These are phyloP conservation scores for Suillus decipiens DNA, from an alignment of 768 basidiomycete genomes.

Conservation along the genomic window DNA sequence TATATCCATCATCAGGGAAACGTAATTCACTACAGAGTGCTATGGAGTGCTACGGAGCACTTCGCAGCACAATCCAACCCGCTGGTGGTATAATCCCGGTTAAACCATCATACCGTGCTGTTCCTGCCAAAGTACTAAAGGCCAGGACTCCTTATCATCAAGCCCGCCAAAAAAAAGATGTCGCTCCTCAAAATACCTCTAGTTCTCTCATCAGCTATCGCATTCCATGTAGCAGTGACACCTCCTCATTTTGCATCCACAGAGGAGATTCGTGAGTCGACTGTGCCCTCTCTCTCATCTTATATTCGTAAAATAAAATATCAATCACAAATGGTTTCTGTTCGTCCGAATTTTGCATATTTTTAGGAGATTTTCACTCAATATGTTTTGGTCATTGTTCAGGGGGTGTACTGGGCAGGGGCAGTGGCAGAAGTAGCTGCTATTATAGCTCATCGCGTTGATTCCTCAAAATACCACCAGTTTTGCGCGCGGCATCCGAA, in stretches of 20 bases:
- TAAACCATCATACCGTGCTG: background rate
- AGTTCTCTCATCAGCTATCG: conserved; percentile 41
- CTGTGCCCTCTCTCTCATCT: background rate
- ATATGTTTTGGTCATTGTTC: too few species aligned
- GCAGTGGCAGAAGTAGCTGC: conserved; percentile 6
- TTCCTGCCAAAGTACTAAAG: too few species aligned
- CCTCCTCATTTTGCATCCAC: conserved; percentile 44
- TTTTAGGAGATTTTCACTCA: background rate
- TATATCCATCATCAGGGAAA: background rate
- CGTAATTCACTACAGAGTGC: too few species aligned
- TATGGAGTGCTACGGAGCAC: too few species aligned
- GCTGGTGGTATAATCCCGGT: background rate
- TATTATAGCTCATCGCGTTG: conserved; percentile 2
- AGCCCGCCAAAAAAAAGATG: conserved; percentile 16
- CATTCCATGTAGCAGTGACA: conserved; percentile 43
- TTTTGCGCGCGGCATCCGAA: background rate
- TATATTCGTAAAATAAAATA: background rate
- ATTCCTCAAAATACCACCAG: background rate
- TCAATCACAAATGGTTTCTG: background rate
- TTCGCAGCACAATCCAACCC: too few species aligned
- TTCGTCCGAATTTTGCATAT: background rate
- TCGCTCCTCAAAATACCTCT: conserved; percentile 43
- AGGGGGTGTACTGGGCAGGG: conserved; percentile 9
- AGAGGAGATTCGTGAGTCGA: conserved; percentile 25
- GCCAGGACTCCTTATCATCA: background rate